Evolutionary conservation across 345 rosid genomes (phyloP), one percentile per base, ranked within the genome.

Genomic region (Anastatica hierochuntica): DNA sequence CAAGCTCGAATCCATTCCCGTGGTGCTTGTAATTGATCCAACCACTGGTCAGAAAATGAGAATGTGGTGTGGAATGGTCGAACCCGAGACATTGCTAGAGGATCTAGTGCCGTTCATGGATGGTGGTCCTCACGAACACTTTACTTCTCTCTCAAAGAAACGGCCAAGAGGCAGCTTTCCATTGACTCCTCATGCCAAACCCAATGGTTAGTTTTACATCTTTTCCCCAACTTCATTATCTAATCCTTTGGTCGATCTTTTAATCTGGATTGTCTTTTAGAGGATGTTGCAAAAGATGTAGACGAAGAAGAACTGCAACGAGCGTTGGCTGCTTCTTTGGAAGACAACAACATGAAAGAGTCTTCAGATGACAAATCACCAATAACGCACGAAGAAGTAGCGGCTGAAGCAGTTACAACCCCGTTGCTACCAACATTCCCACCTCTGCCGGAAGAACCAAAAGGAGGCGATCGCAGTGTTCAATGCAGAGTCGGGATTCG

Each of bases 21-120:
- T 80, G 39, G 81, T 94, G 40, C 97, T 94, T 6, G 87, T 94
- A 45, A 74, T 94, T 29, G 99, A 94, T 57, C 99, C 99, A 45
- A 80, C 90, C 63, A 85, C 99, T 3, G 99, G 97, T 48, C 95
- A 94, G 68, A 88, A 76, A 72, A 88, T 88, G 94, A 79, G 78
- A 43, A 74, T 74, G 34, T 88, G 99, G 99, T 49, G 35, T 64
- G 97, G 99, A 61, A 83, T 94, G 97, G 78, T 94, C 39, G 83
- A 82, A 53, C 95, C 99, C 6, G 99, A 82, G 71, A 79, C 66
- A 68, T 67, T 94, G 69, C 85, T 94, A 4, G 97, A 94, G 84
- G 90, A 85, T 78, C 74, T 94, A 49, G 83, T 83, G 21, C 79
- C 77, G n/a, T 94, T 77, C 76, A 72, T 94, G 96, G 99, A 94